These are phyloP conservation scores for Acanthamoeba castellanii DNA, from an alignment of 208 protist species.

Conservation along the genomic window DNA sequence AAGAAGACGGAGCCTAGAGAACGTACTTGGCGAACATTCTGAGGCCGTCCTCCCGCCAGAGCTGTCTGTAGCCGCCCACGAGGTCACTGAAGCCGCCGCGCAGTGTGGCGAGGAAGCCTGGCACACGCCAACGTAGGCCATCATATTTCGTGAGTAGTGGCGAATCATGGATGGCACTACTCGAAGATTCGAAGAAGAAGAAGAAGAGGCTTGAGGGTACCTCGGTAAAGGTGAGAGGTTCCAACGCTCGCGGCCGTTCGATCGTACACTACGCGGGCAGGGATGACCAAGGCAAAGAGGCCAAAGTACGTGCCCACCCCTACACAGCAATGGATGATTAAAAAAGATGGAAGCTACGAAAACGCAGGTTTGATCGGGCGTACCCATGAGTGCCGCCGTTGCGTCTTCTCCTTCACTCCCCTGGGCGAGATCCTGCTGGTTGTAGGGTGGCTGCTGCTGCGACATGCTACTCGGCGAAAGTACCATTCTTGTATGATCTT, in stretches of 20 bases:
- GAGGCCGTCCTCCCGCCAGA: background rate
- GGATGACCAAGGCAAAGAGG: background rate
- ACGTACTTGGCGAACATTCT: constrained; percentile 19
- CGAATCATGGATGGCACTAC: background rate
- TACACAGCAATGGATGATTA: background rate
- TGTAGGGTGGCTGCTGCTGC: constrained; percentile 20
- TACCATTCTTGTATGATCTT: background rate
- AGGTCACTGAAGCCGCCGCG: background rate
- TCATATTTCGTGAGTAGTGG: background rate
- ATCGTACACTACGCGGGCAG: background rate
- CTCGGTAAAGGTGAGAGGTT: background rate
- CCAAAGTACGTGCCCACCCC: background rate
- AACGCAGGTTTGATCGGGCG: too few species aligned
- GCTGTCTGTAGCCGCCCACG: background rate
- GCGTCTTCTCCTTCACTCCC: background rate
- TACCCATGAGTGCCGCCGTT: background rate
- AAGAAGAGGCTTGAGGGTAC: background rate
- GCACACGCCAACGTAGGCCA: background rate
- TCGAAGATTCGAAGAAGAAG: background rate
- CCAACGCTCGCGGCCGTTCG: background rate
- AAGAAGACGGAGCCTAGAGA: background rate
- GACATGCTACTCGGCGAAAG: background rate
- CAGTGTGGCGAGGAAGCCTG: constrained; percentile 1
- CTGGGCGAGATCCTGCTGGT: background rate
- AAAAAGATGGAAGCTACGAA: background rate